These are phyloP conservation scores for Fusarium equiseti DNA, from an alignment of 2,329 filamentous ascomycete species.

Conservation along the genomic window DNA sequence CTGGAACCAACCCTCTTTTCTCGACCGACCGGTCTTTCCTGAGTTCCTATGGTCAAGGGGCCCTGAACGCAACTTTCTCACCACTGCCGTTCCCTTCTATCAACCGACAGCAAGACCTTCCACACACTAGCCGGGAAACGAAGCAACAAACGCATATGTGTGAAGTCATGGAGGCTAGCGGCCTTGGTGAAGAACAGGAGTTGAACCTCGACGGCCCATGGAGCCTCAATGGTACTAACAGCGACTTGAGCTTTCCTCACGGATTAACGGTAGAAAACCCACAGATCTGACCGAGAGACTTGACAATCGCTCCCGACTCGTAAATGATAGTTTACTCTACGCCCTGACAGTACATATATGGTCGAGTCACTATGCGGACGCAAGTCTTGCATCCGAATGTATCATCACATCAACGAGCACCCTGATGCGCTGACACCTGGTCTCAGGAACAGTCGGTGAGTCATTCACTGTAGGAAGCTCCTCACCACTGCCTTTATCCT, in stretches of 20 bases:
- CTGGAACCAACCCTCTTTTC: slow-evolving; percentile 52
- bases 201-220: slow-evolving; percentile 41
- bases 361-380: neutral
- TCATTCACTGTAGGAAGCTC: neutral
- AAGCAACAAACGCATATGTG: slow-evolving; percentile 46
- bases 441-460: neutral
- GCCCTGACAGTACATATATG: neutral
- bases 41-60: slow-evolving; percentile 44
- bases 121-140: slow-evolving; percentile 33
- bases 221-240: slow-evolving; percentile 41
- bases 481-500: neutral
- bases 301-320: neutral
- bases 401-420: neutral
- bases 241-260: slow-evolving; percentile 42
- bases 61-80: slow-evolving; percentile 38
- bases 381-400: neutral
- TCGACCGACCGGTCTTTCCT: slow-evolving; percentile 50
- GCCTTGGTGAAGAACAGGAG: slow-evolving; percentile 45
- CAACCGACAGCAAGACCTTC: slow-evolving; percentile 43
- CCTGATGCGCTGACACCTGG: neutral
- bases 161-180: slow-evolving; percentile 41
- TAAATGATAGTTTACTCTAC: neutral
- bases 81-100: slow-evolving; percentile 50
- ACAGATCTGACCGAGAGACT: slow-evolving; percentile 36
- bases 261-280: slow-evolving; percentile 44